Base-by-base conservation (phyloP, 164 flowering plant genomes). In the Stephania cephalantha region DNA sequence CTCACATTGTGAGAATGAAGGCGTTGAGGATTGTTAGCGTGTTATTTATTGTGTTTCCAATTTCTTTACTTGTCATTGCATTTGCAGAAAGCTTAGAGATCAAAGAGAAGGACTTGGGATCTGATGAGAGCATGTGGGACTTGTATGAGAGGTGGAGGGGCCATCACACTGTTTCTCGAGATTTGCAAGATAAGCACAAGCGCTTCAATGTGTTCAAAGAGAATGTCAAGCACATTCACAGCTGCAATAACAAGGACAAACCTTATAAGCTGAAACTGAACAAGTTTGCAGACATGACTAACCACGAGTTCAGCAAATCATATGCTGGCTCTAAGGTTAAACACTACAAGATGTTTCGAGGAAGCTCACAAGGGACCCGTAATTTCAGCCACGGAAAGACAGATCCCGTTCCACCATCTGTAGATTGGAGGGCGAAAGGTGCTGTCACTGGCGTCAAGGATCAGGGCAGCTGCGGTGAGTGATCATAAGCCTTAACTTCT, bases 401-500 rank as follows among this genome's bases (percentile, higher is more conserved):
- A 0, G 53, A 45, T 1, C n/a, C 44, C 1, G 78, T 84, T 52
- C 92, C 95, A 0, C 46, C 89, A 0, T 84, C 90, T 11, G 76
- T 92, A 8, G 97, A 92, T 78, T 92, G 97, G 95, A 88, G 97
- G 81, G 74, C 83, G 81, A 85, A 81, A 68, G 95, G 95, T 3
- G 89, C 93, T 20, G 94, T 92, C 69, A 85, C 84, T 1, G 13
- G 44, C 50, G 85, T 92, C 72, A 92, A 92, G 84, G 85, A 92
- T 76, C 95, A 90, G 84, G 94, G 91, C 78, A 86, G 87, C 76
- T 90, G 94, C 68, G 98, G 97, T 90, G 83, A 84, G 82, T 31
- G 8, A 7, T 9, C 66, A 42, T 22, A 10, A 4, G 22, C 20
- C 66, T 61, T 31, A 53, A 30, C 6, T 61, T 61, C 61, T 53